Percentiles rank a stretch among this genome's conserved stretches.
Evolutionary conservation across 441 rosid species (phyloP).

Genomic region (Capsella rubella): DNA sequence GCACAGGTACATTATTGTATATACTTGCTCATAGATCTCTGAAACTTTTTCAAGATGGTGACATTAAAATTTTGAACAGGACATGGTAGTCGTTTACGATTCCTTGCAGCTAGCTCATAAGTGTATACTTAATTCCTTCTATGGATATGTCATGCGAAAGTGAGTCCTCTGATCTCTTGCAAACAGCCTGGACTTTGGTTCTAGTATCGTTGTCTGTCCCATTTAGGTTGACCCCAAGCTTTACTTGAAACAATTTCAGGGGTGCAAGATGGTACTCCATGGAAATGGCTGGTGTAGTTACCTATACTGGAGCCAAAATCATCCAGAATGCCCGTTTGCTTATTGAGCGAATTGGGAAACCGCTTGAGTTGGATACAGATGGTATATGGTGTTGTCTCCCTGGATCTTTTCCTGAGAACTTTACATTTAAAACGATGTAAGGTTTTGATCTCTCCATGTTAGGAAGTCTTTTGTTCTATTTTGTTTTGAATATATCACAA

Average conservation of each 20-base stretch:
- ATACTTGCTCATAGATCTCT: slow-evolving; percentile 30
- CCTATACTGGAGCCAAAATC: slow-evolving; percentile 99
- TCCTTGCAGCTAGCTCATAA: slow-evolving; percentile 99
- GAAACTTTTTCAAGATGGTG: slow-evolving; percentile 34
- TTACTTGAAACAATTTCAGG: slow-evolving; percentile 55
- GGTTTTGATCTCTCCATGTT: slow-evolving; percentile 43
- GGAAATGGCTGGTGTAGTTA: slow-evolving; percentile 99
- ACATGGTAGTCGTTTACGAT: slow-evolving; percentile 98
- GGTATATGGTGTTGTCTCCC: slow-evolving; percentile 99
- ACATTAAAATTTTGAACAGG: slow-evolving; percentile 60
- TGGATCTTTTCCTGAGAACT: slow-evolving; percentile 97
- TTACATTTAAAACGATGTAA: slow-evolving; percentile 92
- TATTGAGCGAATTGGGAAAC: slow-evolving; percentile 97
- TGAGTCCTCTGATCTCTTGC: slow-evolving; percentile 53
- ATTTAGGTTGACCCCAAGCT: slow-evolving; percentile 43
- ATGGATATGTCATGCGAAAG: slow-evolving; percentile 99
- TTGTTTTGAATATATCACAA: background rate
- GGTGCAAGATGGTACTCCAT: slow-evolving; percentile 99
- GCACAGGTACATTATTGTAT: slow-evolving; percentile 71
- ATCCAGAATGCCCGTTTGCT: slow-evolving; percentile 97
- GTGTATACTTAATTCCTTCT: slow-evolving; percentile 97
- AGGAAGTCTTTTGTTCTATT: slow-evolving; percentile 14
- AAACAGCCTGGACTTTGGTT: slow-evolving; percentile 34
- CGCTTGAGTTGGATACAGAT: slow-evolving; percentile 99
- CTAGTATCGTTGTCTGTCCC: slow-evolving; percentile 21